Evolutionary conservation across 2,329 filamentous ascomycete genomes (phyloP).

Genomic region (Calonectria honghensis): DNA sequence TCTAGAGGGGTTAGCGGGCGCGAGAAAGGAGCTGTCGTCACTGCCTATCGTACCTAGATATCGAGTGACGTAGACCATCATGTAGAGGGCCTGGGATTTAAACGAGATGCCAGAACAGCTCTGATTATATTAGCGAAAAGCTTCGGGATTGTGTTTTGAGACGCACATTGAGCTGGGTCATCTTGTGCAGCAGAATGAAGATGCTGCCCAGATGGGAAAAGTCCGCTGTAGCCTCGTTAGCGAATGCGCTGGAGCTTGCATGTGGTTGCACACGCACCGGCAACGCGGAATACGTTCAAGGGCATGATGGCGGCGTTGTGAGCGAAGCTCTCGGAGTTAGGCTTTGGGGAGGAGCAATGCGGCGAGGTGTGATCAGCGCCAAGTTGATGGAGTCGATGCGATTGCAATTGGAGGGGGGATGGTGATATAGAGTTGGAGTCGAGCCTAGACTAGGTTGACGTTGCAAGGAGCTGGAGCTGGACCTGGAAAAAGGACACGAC

Average conservation of each 20-base stretch:
- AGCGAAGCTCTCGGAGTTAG: constrained; percentile 41
- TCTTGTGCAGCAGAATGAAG: constrained; percentile 96
- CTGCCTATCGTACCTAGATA: constrained; percentile 82
- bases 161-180: constrained; percentile 91
- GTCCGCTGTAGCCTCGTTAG: constrained; percentile 78
- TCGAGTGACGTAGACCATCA: constrained; percentile 93
- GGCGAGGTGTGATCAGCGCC: constrained; percentile 43
- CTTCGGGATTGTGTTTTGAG: constrained; percentile 23
- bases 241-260: constrained; percentile 37
- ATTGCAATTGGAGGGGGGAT: constrained; percentile 45
- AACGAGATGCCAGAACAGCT: constrained; percentile 98
- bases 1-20: constrained; percentile 69
- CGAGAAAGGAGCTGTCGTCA: background rate
- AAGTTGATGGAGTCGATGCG: constrained; percentile 28
- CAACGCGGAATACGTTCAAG: constrained; percentile 76
- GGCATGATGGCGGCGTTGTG: constrained; percentile 60
- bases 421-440: constrained; percentile 40
- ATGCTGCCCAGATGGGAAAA: constrained; percentile 97
- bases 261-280: constrained; percentile 65
- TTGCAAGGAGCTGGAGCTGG: constrained; percentile 49
- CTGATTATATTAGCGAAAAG: constrained; percentile 68
- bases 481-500: constrained; percentile 57
- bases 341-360: constrained; percentile 45
- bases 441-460: constrained; percentile 41
- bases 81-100: constrained; percentile 97